Base-by-base conservation (phyloP, 2,329 filamentous ascomycete species). In the Pyrenochaeta sp. region DNA sequence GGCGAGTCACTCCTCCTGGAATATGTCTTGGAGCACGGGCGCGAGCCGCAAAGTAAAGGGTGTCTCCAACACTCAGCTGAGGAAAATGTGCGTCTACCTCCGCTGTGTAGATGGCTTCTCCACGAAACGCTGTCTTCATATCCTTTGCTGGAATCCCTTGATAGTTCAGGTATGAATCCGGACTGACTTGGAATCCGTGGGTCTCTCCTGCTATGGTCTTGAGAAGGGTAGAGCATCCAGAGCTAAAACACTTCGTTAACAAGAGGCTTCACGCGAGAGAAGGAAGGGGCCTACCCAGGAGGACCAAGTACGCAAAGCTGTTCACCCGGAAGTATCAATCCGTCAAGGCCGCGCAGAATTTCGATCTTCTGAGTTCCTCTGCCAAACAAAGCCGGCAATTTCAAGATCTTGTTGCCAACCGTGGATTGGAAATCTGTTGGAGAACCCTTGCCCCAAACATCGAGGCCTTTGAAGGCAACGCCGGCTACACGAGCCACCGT, bases 141-240 rank as follows among this genome's bases (percentile, higher is more conserved):
- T 88, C 82, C 61, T 87, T 74, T 47, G 87, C 80, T 1, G 82
- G 72, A 60, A 89, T 78, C 48, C 85, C 87, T 65, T 93, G 86
- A 65, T 94, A 95, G 72, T 94, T 91, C 64, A 95, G 82, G 51
- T 89, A 85, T 0, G 87, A 85, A 9, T 78, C 74, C 1, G 86
- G 74, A 39, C 88, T 86, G 15, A 93, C 77, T 60, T 81, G 83
- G 54, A 94, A 85, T 35, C 90, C 90, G 59, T 91, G 86, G 14
- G 87, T 89, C 69, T 94, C 89, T 35, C 90, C 89, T 3, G 89
- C 83, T 57, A 94, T 83, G 0, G 88, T 88, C 74, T 94, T 94
- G 35, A 95, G 77, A 38, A 94, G 83, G 0, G 90, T 95, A 6
- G 87, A 89, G 68, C 90, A 95, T 32, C 87, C 87, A 47, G 75